These are phyloP conservation scores for Rhizophagus sp. DNA, from an alignment of 192 early-diverging fungal species.

Conservation along the genomic window DNA sequence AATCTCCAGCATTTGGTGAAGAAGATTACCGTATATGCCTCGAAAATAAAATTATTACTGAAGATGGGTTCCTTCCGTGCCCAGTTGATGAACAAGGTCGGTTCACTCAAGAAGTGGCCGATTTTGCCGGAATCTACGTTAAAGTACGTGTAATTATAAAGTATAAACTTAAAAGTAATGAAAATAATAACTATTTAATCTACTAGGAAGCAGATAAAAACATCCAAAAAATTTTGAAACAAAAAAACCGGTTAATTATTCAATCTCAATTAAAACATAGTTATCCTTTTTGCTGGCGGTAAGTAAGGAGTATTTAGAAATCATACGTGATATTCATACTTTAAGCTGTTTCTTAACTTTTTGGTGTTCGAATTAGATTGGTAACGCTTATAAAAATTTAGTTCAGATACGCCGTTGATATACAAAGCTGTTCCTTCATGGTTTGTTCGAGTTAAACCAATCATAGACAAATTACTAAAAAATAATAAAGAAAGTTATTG, in stretches of 20 bases:
- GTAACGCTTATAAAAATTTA: constrained; percentile 3
- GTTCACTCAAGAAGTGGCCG: constrained; percentile 74
- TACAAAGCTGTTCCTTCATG: constrained; percentile 96
- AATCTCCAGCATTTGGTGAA: constrained; percentile 97
- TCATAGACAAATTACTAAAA: constrained; percentile 80
- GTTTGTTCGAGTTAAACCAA: constrained; percentile 91
- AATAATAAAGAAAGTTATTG: constrained; percentile 90
- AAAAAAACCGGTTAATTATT: constrained; percentile 77
- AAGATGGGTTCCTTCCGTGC: constrained; percentile 84
- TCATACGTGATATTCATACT: background rate
- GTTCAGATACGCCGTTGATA: constrained; percentile 94
- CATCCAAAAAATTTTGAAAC: constrained; percentile 91
- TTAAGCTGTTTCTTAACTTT: constrained; percentile 13
- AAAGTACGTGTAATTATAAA: constrained; percentile 52
- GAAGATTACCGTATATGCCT: constrained; percentile 97
- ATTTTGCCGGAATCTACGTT: constrained; percentile 83
- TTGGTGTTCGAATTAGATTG: background rate
- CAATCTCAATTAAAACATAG: constrained; percentile 90
- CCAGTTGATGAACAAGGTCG: constrained; percentile 86
- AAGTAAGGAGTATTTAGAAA: background rate
- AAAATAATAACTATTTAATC: background rate
- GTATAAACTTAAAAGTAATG: background rate
- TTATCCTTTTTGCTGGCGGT: constrained; percentile 97
- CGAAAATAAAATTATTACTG: constrained; percentile 74
- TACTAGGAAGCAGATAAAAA: constrained; percentile 89